A percentile compares a stretch with the other conserved stretches of the same genome.
These are phyloP conservation scores for Juncus effusus DNA, from an alignment of 176 grass and related monocot species.

Conservation along the genomic window DNA sequence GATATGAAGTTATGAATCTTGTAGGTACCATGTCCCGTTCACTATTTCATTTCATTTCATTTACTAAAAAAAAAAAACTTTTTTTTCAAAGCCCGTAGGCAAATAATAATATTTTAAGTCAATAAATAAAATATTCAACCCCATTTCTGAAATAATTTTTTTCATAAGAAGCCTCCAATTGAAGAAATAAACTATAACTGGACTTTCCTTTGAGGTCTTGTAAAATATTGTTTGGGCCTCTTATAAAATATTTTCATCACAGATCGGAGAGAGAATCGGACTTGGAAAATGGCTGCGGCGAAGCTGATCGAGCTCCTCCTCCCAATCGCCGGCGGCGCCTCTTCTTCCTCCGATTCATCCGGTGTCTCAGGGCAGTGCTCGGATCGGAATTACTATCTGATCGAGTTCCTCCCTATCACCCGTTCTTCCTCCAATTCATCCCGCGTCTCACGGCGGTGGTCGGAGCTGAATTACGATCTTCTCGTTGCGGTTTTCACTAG, in stretches of 20 bases:
- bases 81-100: no score
- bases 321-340: background rate
- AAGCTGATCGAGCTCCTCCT: background rate
- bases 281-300: background rate
- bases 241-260: background rate
- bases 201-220: no score
- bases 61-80: background rate
- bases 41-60: background rate
- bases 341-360: no score
- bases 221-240: no score
- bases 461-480: slow-evolving; percentile 1
- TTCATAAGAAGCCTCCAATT: no score
- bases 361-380: no score
- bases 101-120: background rate
- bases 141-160: background rate
- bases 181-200: background rate
- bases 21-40: background rate
- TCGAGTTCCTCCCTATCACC: no score
- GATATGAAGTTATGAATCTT: background rate
- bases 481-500: slow-evolving; percentile 4
- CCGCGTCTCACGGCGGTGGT: slow-evolving; percentile 1
- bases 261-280: background rate
- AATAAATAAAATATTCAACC: background rate
- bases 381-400: no score
- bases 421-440: background rate